These are phyloP conservation scores for Ceratobasidium papillatum DNA, from an alignment of 1,284 basidiomycete genomes.

Conservation along the genomic window DNA sequence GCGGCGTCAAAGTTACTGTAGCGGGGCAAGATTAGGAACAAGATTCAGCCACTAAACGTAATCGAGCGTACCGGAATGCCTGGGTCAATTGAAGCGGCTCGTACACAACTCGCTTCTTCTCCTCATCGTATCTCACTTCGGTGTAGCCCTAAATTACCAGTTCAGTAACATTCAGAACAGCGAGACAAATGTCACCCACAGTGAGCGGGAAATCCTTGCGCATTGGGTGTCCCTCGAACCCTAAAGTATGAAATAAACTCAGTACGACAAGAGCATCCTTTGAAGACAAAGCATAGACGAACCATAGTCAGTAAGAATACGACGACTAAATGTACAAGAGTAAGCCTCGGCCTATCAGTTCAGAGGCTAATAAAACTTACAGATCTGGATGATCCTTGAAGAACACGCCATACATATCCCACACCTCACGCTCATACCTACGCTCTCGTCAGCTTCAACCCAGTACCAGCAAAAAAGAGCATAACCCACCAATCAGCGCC, in stretches of 20 bases:
- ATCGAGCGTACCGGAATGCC: conserved; percentile 82
- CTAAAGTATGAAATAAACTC: conserved; percentile 53
- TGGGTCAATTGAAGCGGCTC: conserved; percentile 98
- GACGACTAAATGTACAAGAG: conserved; percentile 64
- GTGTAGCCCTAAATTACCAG: conserved; percentile 77
- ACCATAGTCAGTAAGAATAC: conserved; percentile 99
- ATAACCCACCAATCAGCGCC: conserved; percentile 90
- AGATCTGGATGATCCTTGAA: conserved; percentile 97
- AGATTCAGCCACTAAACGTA: background rate
- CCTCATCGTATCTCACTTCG: conserved; percentile 97
- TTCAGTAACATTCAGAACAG: background rate
- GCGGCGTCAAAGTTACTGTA: conserved; percentile 90
- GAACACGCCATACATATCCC: conserved; percentile 98
- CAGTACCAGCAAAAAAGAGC: background rate
- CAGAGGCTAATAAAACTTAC: conserved; percentile 57
- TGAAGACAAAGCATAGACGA: conserved; percentile 46
- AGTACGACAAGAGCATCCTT: background rate
- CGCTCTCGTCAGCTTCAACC: background rate
- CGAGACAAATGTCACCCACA: conserved; percentile 18
- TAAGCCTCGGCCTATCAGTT: background rate
- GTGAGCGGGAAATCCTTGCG: conserved; percentile 70
- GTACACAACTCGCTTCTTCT: conserved; percentile 97
- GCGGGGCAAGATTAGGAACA: conserved; percentile 20
- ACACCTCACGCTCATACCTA: conserved; percentile 96
- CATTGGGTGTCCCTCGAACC: conserved; percentile 97